Base-by-base conservation (phyloP, 2,329 filamentous ascomycete species). In the Fusarium floridanum region DNA sequence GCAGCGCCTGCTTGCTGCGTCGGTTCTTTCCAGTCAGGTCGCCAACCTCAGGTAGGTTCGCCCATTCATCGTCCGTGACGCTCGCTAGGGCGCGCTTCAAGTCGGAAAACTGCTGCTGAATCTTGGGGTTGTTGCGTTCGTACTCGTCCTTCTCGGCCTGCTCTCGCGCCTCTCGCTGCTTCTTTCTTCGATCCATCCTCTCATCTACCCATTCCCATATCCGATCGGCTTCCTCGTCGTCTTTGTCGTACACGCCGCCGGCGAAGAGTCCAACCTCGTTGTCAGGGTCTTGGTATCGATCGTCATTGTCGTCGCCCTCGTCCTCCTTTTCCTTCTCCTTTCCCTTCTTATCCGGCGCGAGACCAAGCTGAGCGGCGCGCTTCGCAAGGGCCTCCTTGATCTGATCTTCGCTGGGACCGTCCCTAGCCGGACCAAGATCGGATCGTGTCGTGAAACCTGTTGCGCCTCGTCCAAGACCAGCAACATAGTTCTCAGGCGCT, bases 381-480 rank as follows among this genome's bases (percentile, higher is more conserved):
- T 98, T 98, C 59, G 95, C 95, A 77, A 99, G 93, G 72, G 95
- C 95, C 83, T 98, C 97, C 83, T 98, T 98, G 85, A 99, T 98
- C 85, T 98, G 96, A 82, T 99, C 97, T 79, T 98, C 96, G 71
- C 94, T 98, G 59, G 97, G 97, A 17, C 97, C 97, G 86, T 98
- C 96, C 79, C 96, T 91, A 68, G 96, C 96, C 61, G 97, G 97
- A 67, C 97, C 97, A 67, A 99, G 88, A 89, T 99, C 97, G 67
- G 96, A 98, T 80, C 97, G 92, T 45, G 97, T 99, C 17, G 97
- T 98, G 86, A 99, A 99, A 70, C 97, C 97, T 9, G 97, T 99
- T 24, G 97, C 97, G 85, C 97, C 97, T 88, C 97, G 94, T 85
- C 97, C 97, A 73, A 99, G 92, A 90, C 97, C 97, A 74, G 97